Evolutionary conservation across 495 filamentous ascomycete species (phyloP).

Genomic region (Hyaloscypha bicolor): DNA sequence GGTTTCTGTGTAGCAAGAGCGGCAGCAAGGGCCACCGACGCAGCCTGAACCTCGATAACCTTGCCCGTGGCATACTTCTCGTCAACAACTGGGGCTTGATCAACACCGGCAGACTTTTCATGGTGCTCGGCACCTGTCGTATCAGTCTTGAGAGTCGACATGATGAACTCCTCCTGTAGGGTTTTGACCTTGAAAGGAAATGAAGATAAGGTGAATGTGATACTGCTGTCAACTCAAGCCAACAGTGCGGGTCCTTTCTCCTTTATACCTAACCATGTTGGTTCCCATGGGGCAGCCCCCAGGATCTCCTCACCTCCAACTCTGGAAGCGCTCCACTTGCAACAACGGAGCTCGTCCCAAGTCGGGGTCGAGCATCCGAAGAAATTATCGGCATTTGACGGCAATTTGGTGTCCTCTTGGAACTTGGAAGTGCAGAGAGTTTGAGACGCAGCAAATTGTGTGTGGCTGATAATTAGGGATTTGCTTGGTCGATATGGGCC

Average conservation of each 20-base stretch:
- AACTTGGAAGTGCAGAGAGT: not conserved
- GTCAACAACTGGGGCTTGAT: slow-evolving; percentile 12
- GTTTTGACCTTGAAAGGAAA: not conserved
- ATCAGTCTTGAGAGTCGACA: slow-evolving; percentile 21
- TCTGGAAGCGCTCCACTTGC: not conserved
- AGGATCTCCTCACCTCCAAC: slow-evolving; percentile 13
- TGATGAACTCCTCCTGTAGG: not conserved
- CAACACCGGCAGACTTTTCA: slow-evolving; percentile 3
- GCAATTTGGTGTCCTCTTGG: not conserved
- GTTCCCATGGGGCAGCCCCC: slow-evolving; percentile 3
- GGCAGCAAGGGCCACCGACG: slow-evolving; percentile 43
- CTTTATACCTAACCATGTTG: slow-evolving; percentile 1
- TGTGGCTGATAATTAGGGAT: not conserved
- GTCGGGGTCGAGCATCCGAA: not conserved
- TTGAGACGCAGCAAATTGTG: not conserved
- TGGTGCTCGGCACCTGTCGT: slow-evolving; percentile 18
- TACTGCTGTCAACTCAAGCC: not conserved
- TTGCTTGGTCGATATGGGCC: not conserved
- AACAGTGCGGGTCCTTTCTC: slow-evolving; percentile 10
- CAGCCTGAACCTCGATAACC: slow-evolving; percentile 29
- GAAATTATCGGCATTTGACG: slow-evolving; percentile 2
- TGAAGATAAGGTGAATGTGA: not conserved
- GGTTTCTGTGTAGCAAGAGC: slow-evolving; percentile 47
- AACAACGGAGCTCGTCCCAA: not conserved
- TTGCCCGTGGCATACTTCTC: slow-evolving; percentile 24